Conservation (phyloP, 2,329 filamentous ascomycete genomes). For the Tolypocladium sp. region DNA sequence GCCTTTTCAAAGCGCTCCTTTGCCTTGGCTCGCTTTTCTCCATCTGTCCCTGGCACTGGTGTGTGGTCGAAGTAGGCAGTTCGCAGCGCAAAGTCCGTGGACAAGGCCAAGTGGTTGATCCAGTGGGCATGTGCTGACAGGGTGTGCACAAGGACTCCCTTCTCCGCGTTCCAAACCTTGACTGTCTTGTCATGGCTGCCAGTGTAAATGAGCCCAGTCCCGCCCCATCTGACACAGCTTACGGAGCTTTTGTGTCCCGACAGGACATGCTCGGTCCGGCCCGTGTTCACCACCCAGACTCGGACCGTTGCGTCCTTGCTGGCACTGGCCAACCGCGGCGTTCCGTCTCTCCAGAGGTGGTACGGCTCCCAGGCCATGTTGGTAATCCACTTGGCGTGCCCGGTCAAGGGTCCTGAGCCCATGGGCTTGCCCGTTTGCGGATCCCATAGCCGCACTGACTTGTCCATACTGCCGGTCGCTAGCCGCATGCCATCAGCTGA, state of each 20-base stretch:
- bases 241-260: constrained; percentile 84
- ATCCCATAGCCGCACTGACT: constrained; percentile 84
- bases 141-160: constrained; percentile 72
- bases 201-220: constrained; percentile 76
- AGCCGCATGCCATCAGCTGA: constrained; percentile 74
- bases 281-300: constrained; percentile 75
- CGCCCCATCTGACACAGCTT: constrained; percentile 89
- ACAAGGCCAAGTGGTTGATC: constrained; percentile 91
- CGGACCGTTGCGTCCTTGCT: constrained; percentile 85
- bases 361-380: constrained; percentile 90
- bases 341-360: constrained; percentile 67
- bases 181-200: constrained; percentile 87
- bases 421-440: constrained; percentile 68
- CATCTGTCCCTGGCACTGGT: constrained; percentile 54
- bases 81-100: constrained; percentile 80
- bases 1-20: constrained; percentile 79
- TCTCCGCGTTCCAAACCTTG: constrained; percentile 77
- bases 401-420: constrained; percentile 57
- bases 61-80: constrained; percentile 84
- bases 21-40: constrained; percentile 66
- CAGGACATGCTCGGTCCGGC: constrained; percentile 71
- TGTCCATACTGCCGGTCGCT: constrained; percentile 90
- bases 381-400: constrained; percentile 84
- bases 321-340: constrained; percentile 72
- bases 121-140: constrained; percentile 81